Percentiles rank a stretch among this genome's conserved stretches.
Evolutionary conservation across 1,284 basidiomycete genomes (phyloP).

Genomic region (Puccinia coronata): DNA sequence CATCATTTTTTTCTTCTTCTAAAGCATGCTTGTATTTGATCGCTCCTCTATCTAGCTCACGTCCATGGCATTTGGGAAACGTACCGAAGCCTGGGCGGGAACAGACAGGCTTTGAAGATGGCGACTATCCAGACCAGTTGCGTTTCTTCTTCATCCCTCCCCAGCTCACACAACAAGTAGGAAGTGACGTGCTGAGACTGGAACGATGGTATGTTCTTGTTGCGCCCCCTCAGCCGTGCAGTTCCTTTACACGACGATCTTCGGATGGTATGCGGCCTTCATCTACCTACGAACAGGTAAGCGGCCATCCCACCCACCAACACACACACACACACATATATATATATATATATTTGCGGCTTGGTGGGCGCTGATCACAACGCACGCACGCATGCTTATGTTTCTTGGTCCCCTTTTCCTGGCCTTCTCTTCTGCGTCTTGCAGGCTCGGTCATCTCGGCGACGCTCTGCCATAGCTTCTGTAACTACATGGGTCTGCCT

Average conservation of each 20-base stretch:
- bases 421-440: background rate
- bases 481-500: conserved; percentile 92
- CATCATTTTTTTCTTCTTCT: no score
- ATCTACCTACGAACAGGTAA: conserved; percentile 78
- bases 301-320: background rate
- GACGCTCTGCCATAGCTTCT: conserved; percentile 78
- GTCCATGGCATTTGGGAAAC: conserved; percentile 85
- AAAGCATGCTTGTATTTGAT: background rate
- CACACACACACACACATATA: conserved; percentile 58
- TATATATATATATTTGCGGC: no score
- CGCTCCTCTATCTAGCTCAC: conserved; percentile 65
- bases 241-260: conserved; percentile 42
- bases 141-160: background rate
- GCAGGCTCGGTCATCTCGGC: conserved; percentile 62
- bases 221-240: conserved; percentile 39
- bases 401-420: conserved; percentile 53
- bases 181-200: background rate
- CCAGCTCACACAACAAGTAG: no score
- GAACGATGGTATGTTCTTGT: no score
- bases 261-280: conserved; percentile 63
- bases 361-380: background rate
- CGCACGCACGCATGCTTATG: background rate
- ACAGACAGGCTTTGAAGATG: conserved; percentile 52
- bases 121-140: conserved; percentile 14
- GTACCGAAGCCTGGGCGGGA: conserved; percentile 72